Evolutionary conservation across 345 rosid genomes (phyloP).

Genomic region (Firmiana major): DNA sequence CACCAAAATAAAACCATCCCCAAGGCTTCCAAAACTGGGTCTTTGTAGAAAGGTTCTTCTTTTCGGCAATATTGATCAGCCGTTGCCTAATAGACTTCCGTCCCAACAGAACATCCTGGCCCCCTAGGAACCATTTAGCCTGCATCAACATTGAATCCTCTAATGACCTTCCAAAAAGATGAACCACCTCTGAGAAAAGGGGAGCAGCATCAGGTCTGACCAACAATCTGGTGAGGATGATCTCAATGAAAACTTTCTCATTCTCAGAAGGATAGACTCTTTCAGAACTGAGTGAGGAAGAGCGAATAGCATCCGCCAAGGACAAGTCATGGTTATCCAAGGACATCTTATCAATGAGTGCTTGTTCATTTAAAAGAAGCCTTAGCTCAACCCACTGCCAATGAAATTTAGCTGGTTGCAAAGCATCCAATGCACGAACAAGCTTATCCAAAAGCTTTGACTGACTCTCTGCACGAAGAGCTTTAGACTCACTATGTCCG

Average conservation of each 20-base stretch:
- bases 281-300: constrained; percentile 65
- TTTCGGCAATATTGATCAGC: constrained; percentile 74
- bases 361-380: constrained; percentile 94
- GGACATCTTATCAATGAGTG: constrained; percentile 80
- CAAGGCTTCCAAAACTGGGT: constrained; percentile 83
- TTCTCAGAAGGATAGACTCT: constrained; percentile 80
- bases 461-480: constrained; percentile 47
- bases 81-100: constrained; percentile 86
- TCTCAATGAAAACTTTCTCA: constrained; percentile 81
- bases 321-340: constrained; percentile 64
- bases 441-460: constrained; percentile 77
- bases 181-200: constrained; percentile 90
- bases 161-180: constrained; percentile 89
- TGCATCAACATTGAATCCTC: constrained; percentile 91
- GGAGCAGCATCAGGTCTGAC: constrained; percentile 97
- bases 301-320: constrained; percentile 71
- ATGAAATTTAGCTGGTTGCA: constrained; percentile 97
- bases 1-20: constrained; percentile 72
- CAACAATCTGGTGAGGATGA: constrained; percentile 88
- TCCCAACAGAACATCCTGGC: constrained; percentile 86
- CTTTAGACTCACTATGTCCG: constrained; percentile 51
- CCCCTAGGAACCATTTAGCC: constrained; percentile 90
- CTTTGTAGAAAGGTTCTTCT: constrained; percentile 70
- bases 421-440: constrained; percentile 66
- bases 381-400: constrained; percentile 99